Evolutionary conservation across 257 asterid genomes (phyloP).

Genomic region (Solanum habrochaites): DNA sequence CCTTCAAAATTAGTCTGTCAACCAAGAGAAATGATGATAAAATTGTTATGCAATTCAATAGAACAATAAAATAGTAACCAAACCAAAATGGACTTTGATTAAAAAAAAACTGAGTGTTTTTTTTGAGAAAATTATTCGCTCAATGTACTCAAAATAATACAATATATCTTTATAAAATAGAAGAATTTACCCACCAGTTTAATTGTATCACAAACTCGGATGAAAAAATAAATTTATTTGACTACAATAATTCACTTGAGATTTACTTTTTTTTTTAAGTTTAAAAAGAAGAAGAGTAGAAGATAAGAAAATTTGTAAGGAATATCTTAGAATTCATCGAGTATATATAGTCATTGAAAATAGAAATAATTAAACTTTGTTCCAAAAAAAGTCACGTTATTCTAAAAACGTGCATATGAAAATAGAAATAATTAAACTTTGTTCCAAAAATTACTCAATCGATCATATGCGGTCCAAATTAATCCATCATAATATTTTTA

Average conservation of each 20-base stretch:
- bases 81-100: not conserved
- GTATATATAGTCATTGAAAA: not conserved
- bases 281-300: too few relatives aligned
- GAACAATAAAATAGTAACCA: not conserved
- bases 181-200: not conserved
- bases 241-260: not conserved
- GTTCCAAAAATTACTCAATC: too few relatives aligned
- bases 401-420: not conserved
- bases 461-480: not conserved
- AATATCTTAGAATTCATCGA: too few relatives aligned
- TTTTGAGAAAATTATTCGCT: too few relatives aligned
- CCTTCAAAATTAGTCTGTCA: not conserved
- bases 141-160: too few relatives aligned
- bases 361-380: too few relatives aligned
- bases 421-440: too few relatives aligned
- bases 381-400: too few relatives aligned
- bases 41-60: not conserved
- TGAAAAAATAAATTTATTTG: too few relatives aligned
- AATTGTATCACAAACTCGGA: not conserved
- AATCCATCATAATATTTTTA: not conserved
- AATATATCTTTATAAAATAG: too few relatives aligned
- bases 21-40: not conserved
- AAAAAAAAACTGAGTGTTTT: not conserved
- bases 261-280: not conserved
- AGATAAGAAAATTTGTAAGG: not conserved